Conservation (phyloP, 768 basidiomycete genomes). For the Ramaria sp. region DNA sequence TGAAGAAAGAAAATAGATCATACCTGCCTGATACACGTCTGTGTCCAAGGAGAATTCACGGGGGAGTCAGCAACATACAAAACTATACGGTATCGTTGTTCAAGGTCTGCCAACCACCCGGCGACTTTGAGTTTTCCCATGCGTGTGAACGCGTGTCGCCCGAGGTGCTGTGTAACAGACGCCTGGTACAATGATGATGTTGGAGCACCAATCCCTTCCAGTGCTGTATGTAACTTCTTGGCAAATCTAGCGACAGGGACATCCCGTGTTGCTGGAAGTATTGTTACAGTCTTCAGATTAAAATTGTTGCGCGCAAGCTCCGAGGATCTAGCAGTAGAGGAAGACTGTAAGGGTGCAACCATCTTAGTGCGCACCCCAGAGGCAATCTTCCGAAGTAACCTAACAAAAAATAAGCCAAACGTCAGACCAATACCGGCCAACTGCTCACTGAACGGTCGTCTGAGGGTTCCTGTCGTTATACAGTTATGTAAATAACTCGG, state of each 20-base stretch:
- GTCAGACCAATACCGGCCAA: neutral
- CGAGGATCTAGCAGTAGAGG: slow-evolving; percentile 37
- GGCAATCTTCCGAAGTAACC: slow-evolving; percentile 81
- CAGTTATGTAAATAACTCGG: neutral
- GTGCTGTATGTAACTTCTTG: slow-evolving; percentile 72
- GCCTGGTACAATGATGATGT: slow-evolving; percentile 92
- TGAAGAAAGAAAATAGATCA: slow-evolving; percentile 10
- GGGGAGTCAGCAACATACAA: slow-evolving; percentile 95
- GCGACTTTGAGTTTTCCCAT: slow-evolving; percentile 97
- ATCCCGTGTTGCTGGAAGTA: slow-evolving; percentile 77
- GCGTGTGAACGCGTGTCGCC: slow-evolving; percentile 87
- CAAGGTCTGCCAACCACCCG: slow-evolving; percentile 91
- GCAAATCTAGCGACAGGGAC: slow-evolving; percentile 88
- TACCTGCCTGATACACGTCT: slow-evolving; percentile 94
- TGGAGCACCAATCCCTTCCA: slow-evolving; percentile 89
- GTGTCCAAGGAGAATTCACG: slow-evolving; percentile 93
- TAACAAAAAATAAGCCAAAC: slow-evolving; percentile 17
- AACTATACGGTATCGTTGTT: slow-evolving; percentile 87
- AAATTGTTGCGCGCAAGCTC: slow-evolving; percentile 70
- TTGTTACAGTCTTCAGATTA: slow-evolving; percentile 90
- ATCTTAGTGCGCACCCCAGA: slow-evolving; percentile 79
- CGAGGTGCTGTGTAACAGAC: slow-evolving; percentile 83
- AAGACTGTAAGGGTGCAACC: slow-evolving; percentile 31
- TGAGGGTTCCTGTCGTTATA: slow-evolving; percentile 52
- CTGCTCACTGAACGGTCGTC: slow-evolving; percentile 67